These are phyloP conservation scores for Paracoccidioides brasiliensis DNA, from an alignment of 2,329 filamentous ascomycete species.

Conservation along the genomic window DNA sequence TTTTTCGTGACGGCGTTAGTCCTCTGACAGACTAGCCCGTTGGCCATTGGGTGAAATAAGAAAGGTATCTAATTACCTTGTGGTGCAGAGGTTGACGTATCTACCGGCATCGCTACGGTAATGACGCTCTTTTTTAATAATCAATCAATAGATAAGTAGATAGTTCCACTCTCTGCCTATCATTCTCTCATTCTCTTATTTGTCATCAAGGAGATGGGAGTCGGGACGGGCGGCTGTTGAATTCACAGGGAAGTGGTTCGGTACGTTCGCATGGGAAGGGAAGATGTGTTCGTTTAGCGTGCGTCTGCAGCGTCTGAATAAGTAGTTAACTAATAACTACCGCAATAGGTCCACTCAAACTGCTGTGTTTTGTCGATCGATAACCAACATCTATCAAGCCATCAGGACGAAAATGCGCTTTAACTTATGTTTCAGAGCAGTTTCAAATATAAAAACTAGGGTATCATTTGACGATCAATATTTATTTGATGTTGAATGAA, in stretches of 20 bases:
- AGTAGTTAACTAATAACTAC: neutral
- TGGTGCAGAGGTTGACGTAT: conserved; percentile 7
- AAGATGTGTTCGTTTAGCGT: conserved; percentile 1
- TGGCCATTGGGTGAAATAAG: conserved; percentile 4
- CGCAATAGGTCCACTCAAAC: neutral
- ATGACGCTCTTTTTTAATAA: neutral
- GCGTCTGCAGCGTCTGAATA: too few species aligned
- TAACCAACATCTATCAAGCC: neutral
- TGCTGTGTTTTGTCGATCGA: neutral
- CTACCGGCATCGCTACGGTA: conserved; percentile 6
- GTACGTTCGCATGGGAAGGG: neutral
- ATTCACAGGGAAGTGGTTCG: neutral
- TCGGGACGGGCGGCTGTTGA: neutral
- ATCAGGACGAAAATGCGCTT: neutral
- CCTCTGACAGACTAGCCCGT: neutral
- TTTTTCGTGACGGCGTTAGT: conserved; percentile 11
- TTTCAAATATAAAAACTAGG: neutral
- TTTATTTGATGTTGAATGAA: neutral
- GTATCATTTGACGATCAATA: neutral
- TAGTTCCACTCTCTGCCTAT: neutral
- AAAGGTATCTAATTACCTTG: conserved; percentile 12
- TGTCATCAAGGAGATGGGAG: neutral
- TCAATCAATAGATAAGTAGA: neutral
- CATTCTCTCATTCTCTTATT: neutral
- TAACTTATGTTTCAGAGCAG: neutral